Evolutionary conservation across 768 basidiomycete species (phyloP).

Genomic region (Exsudoporus frostii): DNA sequence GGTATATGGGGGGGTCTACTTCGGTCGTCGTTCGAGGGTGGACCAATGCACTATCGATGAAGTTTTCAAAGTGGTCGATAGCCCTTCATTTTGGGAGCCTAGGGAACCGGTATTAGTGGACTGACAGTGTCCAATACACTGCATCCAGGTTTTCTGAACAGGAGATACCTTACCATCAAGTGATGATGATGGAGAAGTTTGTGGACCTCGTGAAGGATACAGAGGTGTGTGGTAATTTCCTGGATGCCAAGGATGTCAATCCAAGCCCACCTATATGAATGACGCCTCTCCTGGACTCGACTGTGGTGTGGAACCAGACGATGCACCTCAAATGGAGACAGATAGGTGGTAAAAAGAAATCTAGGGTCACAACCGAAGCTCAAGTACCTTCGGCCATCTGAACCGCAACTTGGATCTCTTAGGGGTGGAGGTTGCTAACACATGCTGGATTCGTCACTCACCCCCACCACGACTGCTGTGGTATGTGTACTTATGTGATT

Average conservation of each 20-base stretch:
- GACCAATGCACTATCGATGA: too few relatives aligned
- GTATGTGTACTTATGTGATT: neutral
- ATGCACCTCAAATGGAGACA: neutral
- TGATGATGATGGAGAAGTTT: neutral
- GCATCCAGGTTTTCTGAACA: too few relatives aligned
- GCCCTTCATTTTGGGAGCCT: neutral
- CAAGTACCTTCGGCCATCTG: neutral
- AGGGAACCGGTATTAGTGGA: neutral
- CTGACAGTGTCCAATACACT: neutral
- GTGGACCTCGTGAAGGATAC: neutral
- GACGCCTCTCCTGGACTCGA: neutral
- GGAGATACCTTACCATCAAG: too few relatives aligned
- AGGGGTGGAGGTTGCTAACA: conserved; percentile 6
- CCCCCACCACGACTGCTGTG: conserved; percentile 3
- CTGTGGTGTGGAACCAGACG: neutral
- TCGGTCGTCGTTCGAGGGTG: too few relatives aligned
- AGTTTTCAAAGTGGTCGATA: neutral
- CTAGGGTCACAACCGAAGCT: too few relatives aligned
- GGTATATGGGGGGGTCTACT: too few relatives aligned
- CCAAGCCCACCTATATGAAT: neutral
- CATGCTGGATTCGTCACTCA: neutral
- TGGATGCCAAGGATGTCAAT: neutral
- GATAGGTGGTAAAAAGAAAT: neutral
- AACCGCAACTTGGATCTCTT: neutral
- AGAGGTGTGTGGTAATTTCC: neutral